Conservation (phyloP, 2,329 filamentous ascomycete genomes). For the Trichoderma afroharzianum region DNA sequence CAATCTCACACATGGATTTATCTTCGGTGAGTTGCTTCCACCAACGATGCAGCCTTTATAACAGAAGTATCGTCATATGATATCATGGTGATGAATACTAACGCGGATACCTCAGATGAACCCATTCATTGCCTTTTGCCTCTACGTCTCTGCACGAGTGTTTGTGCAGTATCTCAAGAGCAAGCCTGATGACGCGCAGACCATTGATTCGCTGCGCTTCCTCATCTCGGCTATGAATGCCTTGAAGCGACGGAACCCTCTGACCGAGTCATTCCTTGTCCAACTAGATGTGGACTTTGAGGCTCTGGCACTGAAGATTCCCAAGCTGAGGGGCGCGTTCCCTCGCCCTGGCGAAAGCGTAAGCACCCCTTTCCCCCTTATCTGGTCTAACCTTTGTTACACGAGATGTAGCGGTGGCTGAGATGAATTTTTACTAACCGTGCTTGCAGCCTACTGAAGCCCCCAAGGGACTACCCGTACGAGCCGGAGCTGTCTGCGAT, state of each 20-base stretch:
- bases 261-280: constrained; percentile 91
- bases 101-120: constrained; percentile 64
- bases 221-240: constrained; percentile 87
- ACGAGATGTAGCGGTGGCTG: neutral
- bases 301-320: constrained; percentile 61
- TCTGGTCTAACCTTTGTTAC: neutral
- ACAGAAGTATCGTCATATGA: neutral
- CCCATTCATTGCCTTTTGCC: constrained; percentile 89
- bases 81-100: neutral
- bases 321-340: constrained; percentile 53
- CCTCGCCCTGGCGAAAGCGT: constrained; percentile 51
- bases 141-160: constrained; percentile 92
- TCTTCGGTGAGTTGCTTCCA: constrained; percentile 58
- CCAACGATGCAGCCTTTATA: neutral
- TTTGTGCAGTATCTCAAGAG: constrained; percentile 97
- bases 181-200: constrained; percentile 77
- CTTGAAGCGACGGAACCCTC: constrained; percentile 78
- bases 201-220: constrained; percentile 80
- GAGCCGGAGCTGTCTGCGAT: constrained; percentile 28
- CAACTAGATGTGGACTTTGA: constrained; percentile 92
- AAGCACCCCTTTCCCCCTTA: constrained; percentile 12
- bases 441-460: neutral
- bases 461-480: constrained; percentile 21
- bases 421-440: constrained; percentile 21
- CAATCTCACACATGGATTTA: constrained; percentile 87